These are phyloP conservation scores for Talaromyces rugulosus DNA, from an alignment of 2,329 filamentous ascomycete species.

Conservation along the genomic window DNA sequence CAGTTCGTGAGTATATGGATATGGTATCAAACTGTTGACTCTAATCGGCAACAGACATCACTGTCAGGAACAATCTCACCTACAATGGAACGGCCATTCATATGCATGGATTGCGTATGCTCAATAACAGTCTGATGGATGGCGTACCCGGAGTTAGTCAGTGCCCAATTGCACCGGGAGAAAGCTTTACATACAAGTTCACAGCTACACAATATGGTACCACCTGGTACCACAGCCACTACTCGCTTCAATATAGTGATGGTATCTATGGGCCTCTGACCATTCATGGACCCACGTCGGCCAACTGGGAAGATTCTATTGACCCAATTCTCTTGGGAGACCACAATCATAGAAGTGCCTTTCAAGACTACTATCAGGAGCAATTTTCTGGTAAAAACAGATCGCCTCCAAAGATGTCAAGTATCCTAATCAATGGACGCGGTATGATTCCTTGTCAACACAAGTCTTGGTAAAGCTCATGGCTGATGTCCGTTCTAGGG, in stretches of 20 bases:
- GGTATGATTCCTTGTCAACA: not conserved
- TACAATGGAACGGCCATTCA: too few species aligned
- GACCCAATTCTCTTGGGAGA: not conserved
- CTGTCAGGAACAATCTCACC: too few species aligned
- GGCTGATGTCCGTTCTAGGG: not conserved
- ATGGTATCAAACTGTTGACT: too few species aligned
- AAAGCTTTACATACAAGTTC: slow-evolving; percentile 35
- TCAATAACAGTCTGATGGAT: slow-evolving; percentile 20
- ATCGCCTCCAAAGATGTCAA: not conserved
- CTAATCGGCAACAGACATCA: too few species aligned
- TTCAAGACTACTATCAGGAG: not conserved
- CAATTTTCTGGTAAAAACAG: not conserved
- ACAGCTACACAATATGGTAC: slow-evolving; percentile 32
- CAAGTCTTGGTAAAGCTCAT: too few species aligned
- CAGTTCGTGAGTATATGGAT: too few species aligned
- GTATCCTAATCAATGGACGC: not conserved
- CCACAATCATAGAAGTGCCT: not conserved
- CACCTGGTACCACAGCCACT: slow-evolving; percentile 36
- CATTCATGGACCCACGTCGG: slow-evolving; percentile 50
- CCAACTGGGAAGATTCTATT: not conserved
- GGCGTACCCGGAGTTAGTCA: slow-evolving; percentile 39
- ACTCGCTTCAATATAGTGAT: slow-evolving; percentile 59
- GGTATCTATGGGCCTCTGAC: slow-evolving; percentile 60
- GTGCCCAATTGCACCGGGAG: slow-evolving; percentile 39
- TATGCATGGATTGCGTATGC: too few species aligned